Evolutionary conservation across 179 eudicot species (phyloP), one percentile per base, ranked within the genome.

Genomic region (Corrigiola litoralis): DNA sequence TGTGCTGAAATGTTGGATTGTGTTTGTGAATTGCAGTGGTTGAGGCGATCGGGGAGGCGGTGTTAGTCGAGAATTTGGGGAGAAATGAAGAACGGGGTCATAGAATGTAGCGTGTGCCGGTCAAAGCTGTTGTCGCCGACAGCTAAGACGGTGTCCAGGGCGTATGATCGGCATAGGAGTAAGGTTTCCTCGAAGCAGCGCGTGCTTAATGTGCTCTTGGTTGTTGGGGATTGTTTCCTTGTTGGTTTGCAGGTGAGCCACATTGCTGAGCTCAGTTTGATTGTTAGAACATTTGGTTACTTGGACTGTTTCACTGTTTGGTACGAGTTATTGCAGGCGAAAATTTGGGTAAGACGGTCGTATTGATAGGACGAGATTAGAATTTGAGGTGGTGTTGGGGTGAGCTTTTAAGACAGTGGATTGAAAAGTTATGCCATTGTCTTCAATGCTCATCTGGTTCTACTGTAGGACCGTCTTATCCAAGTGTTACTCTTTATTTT

Each of bases 41-140:
- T 34, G 24, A 29, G 46, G 63, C 28, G 49, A 14, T 24, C 14
- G 29, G 48, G 14, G 72, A 34, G 56, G 29, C 31, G 27, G 29
- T 27, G 32, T 48, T 45, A 29, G 29, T 49, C 42, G 46, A 29
- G 44, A 58, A 58, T 29, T 40, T 49, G 52, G n/a, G 49, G 69
- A 58, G 58, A 52, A 40, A 88, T 88, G 90, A 81, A 86, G 84
- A 84, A 84, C 75, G 97, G 98, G 64, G 70, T 81, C 82, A 63
- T 87, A 74, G 97, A 94, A 76, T 94, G 99, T 79, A 90, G 94
- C 67, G 95, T 86, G 72, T 94, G 99, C 78, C 99, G 77, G 70
- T 86, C 95, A 63, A 90, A 88, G 81, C 58, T 94, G 76, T 75
- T 80, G 45, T 75, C 90, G 29, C 97, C 97, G 7, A 38, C 75